These are phyloP conservation scores for Arthrobotrys conoides DNA, from an alignment of 2,329 filamentous ascomycete species.

Conservation along the genomic window DNA sequence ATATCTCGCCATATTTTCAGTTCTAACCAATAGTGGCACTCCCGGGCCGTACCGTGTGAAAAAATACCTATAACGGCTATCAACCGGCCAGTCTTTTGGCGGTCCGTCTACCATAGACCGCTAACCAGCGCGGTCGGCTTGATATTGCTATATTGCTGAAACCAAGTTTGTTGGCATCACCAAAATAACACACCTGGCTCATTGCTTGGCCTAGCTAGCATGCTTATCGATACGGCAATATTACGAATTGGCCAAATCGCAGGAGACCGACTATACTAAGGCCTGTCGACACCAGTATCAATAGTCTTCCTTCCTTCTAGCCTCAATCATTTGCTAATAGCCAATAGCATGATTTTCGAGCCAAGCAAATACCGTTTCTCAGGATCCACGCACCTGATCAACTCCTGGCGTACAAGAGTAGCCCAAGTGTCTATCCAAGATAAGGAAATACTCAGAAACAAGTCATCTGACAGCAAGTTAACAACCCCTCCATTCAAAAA, in stretches of 20 bases:
- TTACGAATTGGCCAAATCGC: neutral
- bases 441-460: conserved; percentile 13
- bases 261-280: neutral
- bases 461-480: conserved; percentile 46
- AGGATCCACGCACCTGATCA: conserved; percentile 25
- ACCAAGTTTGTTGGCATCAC: neutral
- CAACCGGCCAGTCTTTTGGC: neutral
- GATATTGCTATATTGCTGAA: no score
- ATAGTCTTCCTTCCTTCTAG: neutral
- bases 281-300: neutral
- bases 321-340: no score
- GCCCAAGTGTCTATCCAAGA: conserved; percentile 19
- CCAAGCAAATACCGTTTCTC: neutral
- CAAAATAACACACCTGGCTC: neutral
- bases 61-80: neutral
- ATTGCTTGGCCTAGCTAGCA: neutral
- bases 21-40: neutral
- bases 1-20: neutral
- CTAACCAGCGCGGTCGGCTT: no score
- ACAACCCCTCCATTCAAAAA: neutral
- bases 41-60: neutral
- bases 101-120: neutral
- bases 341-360: neutral
- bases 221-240: neutral
- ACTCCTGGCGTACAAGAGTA: neutral